phyloP scores from a whole-genome alignment of 257 asterid species.

The Coffea eugenioides region DNA sequence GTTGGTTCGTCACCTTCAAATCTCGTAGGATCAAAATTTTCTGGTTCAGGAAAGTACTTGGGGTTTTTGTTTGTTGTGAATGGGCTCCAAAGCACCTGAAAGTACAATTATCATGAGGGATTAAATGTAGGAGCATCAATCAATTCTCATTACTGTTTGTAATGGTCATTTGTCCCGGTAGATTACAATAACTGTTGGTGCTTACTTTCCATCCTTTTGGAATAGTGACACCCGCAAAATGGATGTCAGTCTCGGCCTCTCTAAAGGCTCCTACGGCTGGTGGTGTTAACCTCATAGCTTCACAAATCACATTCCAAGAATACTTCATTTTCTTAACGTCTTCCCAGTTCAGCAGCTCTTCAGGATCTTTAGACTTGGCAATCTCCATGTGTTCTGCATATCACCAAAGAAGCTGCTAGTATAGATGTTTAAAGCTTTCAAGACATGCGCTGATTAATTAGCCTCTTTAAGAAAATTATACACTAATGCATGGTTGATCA shows the following conservation, averaged over 20 bases:
- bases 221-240: conserved; percentile 54
- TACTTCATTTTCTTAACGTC: conserved; percentile 44
- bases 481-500: too few species aligned
- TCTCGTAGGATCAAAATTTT: conserved; percentile 23
- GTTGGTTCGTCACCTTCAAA: conserved; percentile 18
- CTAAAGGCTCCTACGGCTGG: conserved; percentile 57
- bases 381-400: conserved; percentile 47
- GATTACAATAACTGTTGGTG: background rate
- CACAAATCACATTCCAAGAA: conserved; percentile 33
- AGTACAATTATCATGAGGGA: background rate
- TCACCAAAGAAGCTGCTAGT: background rate
- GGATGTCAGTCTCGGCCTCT: conserved; percentile 43
- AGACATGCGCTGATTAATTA: too few species aligned
- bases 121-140: background rate
- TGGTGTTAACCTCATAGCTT: conserved; percentile 48
- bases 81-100: conserved; percentile 16
- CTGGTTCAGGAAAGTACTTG: conserved; percentile 21
- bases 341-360: conserved; percentile 54
- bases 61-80: conserved; percentile 21
- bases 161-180: background rate
- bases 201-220: conserved; percentile 72
- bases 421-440: too few species aligned
- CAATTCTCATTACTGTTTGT: background rate
- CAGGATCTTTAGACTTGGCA: conserved; percentile 18
- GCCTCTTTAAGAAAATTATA: too few species aligned